Conservation (phyloP, 2,329 filamentous ascomycete species). For the Dothiorella sarmentorum region DNA sequence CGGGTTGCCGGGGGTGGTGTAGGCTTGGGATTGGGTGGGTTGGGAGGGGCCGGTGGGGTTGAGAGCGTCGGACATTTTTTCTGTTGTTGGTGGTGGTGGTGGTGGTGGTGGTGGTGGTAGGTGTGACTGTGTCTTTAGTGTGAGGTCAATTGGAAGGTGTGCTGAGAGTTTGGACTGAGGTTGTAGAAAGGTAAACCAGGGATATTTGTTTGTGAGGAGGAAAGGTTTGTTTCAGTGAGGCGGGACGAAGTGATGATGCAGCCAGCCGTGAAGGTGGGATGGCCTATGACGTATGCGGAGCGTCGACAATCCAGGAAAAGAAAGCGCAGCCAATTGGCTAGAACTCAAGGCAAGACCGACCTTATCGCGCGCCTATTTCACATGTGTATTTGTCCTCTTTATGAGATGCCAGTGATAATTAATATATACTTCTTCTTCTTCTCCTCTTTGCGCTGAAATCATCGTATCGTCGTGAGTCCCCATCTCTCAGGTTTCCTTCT, state of each 20-base stretch:
- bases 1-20: conserved; percentile 47
- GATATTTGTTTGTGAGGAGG: neutral
- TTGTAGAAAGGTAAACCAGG: too few relatives aligned
- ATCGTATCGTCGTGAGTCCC: neutral
- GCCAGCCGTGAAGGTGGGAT: neutral
- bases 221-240: neutral
- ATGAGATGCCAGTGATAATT: too few relatives aligned
- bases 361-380: neutral
- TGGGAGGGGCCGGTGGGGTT: conserved; percentile 37
- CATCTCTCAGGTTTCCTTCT: too few relatives aligned
- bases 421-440: too few relatives aligned
- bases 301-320: neutral
- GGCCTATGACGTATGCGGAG: conserved; percentile 18
- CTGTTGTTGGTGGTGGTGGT: neutral
- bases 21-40: conserved; percentile 43
- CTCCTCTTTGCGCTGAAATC: too few relatives aligned
- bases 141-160: neutral
- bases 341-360: neutral
- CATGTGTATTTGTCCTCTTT: neutral
- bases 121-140: neutral
- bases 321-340: neutral
- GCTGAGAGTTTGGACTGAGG: neutral
- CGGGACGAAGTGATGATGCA: neutral
- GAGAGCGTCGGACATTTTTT: conserved; percentile 37
- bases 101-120: neutral